phyloP scores from a whole-genome alignment of 2,329 filamentous ascomycete genomes.

The Fonsecaea pedrosoi region DNA sequence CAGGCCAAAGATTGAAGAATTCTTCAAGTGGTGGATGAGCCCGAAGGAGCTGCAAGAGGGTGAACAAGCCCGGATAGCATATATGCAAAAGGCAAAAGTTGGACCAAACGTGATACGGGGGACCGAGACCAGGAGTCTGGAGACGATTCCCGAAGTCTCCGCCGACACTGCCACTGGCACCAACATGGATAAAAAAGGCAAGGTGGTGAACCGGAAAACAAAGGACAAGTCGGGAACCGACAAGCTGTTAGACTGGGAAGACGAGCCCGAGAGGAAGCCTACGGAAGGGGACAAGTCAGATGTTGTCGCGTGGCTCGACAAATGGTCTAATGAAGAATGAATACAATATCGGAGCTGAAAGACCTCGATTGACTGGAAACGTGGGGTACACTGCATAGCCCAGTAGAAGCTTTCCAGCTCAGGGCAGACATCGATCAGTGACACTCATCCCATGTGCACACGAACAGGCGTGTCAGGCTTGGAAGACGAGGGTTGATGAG shows the following conservation, averaged over 20 bases:
- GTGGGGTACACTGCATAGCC: background rate
- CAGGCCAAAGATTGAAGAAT: slow-evolving; percentile 36
- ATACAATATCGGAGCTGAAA: background rate
- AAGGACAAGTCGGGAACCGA: slow-evolving; percentile 38
- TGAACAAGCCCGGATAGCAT: slow-evolving; percentile 29
- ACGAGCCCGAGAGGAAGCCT: slow-evolving; percentile 33
- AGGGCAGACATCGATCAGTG: background rate
- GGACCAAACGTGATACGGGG: slow-evolving; percentile 38
- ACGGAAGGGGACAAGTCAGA: slow-evolving; percentile 34
- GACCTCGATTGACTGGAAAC: background rate
- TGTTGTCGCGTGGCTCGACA: slow-evolving; percentile 40
- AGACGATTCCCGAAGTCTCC: slow-evolving; percentile 23
- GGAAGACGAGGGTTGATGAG: background rate
- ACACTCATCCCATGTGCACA: background rate
- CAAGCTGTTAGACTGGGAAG: slow-evolving; percentile 41
- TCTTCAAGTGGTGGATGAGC: slow-evolving; percentile 34
- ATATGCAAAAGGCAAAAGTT: slow-evolving; percentile 34
- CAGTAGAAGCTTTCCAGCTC: background rate
- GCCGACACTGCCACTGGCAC: slow-evolving; percentile 28
- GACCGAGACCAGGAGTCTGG: slow-evolving; percentile 19
- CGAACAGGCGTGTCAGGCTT: background rate
- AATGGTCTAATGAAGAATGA: slow-evolving; percentile 35
- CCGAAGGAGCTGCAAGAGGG: slow-evolving; percentile 30
- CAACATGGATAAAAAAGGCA: slow-evolving; percentile 23
- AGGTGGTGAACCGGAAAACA: slow-evolving; percentile 37